A percentile compares a stretch with the other conserved stretches of the same genome.
Evolutionary conservation across 345 rosid species (phyloP).

Genomic region (Eucalyptus pumila): DNA sequence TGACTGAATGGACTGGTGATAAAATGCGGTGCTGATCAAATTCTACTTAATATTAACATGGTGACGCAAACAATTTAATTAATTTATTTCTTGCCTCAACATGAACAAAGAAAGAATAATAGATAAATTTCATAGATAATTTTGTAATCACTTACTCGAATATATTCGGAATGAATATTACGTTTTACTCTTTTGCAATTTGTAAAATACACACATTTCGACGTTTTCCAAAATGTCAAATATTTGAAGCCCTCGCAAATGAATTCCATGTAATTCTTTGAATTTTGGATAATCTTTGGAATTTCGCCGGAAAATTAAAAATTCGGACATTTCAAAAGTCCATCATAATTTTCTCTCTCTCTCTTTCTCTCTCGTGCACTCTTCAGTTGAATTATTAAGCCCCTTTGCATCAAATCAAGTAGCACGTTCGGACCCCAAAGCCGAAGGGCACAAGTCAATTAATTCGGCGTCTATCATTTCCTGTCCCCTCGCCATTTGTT

Average conservation of each 20-base stretch:
- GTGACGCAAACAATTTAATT: not conserved
- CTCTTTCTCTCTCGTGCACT: not conserved
- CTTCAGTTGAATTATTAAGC: not conserved
- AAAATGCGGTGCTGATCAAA: not conserved
- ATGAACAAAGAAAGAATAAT: not conserved
- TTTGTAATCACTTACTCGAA: not conserved
- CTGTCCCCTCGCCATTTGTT: not conserved
- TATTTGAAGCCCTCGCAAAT: not conserved
- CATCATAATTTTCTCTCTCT: not conserved
- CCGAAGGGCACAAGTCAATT: not conserved
- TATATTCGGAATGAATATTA: not conserved
- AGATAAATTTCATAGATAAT: not conserved
- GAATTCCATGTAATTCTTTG: not conserved
- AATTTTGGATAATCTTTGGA: not conserved
- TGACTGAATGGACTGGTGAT: not conserved
- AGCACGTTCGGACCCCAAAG: not conserved
- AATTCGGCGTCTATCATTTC: not conserved
- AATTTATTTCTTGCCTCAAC: not conserved
- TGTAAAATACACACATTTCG: not conserved
- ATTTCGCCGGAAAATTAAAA: not conserved
- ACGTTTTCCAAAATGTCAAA: not conserved
- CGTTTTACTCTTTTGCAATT: rapidly evolving
- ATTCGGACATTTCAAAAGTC: not conserved
- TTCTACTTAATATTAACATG: not conserved
- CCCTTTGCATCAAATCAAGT: not conserved